Conservation (phyloP, 164 flowering plant genomes). For the Berberis vulgaris region DNA sequence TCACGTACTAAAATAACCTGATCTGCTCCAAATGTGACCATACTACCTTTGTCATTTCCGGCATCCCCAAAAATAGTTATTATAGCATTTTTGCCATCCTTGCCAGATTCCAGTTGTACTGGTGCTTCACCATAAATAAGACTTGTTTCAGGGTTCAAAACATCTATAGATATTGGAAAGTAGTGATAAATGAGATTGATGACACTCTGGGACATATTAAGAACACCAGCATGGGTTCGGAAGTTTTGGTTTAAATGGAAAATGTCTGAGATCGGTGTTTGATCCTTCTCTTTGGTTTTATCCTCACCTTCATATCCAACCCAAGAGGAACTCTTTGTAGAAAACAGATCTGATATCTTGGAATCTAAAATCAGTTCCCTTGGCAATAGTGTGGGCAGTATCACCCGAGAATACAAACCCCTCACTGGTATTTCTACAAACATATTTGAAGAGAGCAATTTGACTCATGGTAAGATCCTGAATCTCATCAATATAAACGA, state of each 20-base stretch:
- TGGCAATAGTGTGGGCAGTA: conserved; percentile 77
- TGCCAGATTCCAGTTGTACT: conserved; percentile 22
- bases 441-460: conserved; percentile 55
- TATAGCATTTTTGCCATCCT: conserved; percentile 23
- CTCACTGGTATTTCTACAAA: conserved; percentile 52
- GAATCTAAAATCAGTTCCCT: conserved; percentile 23
- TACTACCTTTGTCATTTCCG: conserved; percentile 6
- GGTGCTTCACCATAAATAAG: conserved; percentile 34
- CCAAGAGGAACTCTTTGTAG: conserved; percentile 23
- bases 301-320: neutral
- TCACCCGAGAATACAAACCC: conserved; percentile 82
- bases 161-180: conserved; percentile 26
- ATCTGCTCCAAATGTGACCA: conserved; percentile 38
- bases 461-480: conserved; percentile 82
- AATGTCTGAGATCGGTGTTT: conserved; percentile 9
- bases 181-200: conserved; percentile 15
- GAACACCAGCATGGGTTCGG: conserved; percentile 20
- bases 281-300: too few relatives aligned
- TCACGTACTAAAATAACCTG: conserved; percentile 49
- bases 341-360: conserved; percentile 22
- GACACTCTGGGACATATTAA: conserved; percentile 22
- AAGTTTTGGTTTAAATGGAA: conserved; percentile 26
- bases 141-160: conserved; percentile 22
- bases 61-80: conserved; percentile 25
- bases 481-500: conserved; percentile 76